phyloP scores from a whole-genome alignment of 2,329 filamentous ascomycete species.

The Fusarium globosum region DNA sequence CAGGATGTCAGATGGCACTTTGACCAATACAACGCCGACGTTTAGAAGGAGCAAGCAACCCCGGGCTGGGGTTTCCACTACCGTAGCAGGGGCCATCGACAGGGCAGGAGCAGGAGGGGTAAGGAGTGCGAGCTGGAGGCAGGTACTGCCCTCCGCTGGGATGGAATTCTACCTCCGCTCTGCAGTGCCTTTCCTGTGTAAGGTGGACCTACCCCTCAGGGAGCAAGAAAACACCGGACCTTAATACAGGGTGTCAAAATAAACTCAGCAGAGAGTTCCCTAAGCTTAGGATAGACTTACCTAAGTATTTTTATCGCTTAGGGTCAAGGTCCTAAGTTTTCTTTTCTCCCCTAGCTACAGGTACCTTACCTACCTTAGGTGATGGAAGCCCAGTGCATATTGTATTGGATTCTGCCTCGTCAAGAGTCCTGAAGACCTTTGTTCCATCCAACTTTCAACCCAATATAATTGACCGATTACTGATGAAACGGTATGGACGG shows the following conservation, averaged over 20 bases:
- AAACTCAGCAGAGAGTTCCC: too few relatives aligned
- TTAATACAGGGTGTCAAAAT: too few relatives aligned
- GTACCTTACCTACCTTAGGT: background rate
- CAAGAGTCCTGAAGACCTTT: constrained; percentile 5
- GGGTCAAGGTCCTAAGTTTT: too few relatives aligned
- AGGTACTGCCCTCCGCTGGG: background rate
- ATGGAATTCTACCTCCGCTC: background rate
- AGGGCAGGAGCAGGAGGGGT: constrained; percentile 23
- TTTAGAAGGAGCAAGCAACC: background rate
- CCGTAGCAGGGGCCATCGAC: constrained; percentile 3
- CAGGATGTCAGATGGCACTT: background rate
- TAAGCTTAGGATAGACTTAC: too few relatives aligned
- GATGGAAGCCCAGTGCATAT: background rate
- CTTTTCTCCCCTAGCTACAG: too few relatives aligned
- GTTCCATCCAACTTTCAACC: constrained; percentile 11
- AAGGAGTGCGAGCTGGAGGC: constrained; percentile 14
- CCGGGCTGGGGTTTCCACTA: background rate
- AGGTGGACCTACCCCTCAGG: background rate
- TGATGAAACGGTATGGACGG: constrained; percentile 13
- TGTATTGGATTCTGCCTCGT: constrained; percentile 22
- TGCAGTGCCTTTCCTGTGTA: background rate
- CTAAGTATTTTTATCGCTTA: too few relatives aligned
- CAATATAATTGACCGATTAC: constrained; percentile 7
- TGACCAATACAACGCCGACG: background rate
- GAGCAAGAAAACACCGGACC: too few relatives aligned